Percentiles rank a stretch among this genome's conserved stretches.
Conservation (phyloP, 768 basidiomycete species). For the Leccinum fibrillosum region DNA sequence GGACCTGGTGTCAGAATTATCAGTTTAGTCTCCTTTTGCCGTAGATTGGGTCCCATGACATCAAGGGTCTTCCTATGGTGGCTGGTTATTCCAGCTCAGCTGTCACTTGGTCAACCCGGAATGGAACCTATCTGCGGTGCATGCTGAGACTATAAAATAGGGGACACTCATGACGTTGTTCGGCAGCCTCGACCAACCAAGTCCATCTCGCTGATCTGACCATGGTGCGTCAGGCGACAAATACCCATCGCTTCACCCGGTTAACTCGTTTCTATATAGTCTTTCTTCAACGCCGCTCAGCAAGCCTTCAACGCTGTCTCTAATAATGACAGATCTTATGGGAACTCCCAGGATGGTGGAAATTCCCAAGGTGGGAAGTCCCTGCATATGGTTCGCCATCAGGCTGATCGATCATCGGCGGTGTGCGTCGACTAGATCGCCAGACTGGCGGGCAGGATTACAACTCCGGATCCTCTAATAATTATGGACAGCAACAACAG, state of each 20-base stretch:
- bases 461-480: not conserved
- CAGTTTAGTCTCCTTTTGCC: too few relatives aligned
- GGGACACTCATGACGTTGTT: constrained; percentile 5
- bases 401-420: not conserved
- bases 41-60: not conserved
- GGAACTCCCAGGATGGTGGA: not conserved
- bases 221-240: constrained; percentile 22
- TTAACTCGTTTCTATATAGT: constrained; percentile 37
- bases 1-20: not conserved
- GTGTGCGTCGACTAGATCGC: constrained; percentile 14
- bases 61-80: not conserved
- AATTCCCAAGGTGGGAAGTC: constrained; percentile 3
- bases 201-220: constrained; percentile 5
- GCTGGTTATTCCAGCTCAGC: constrained; percentile 9
- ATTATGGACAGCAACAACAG: constrained; percentile 13
- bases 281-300: constrained; percentile 71
- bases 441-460: not conserved
- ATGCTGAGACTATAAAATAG: constrained; percentile 14
- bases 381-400: not conserved
- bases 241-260: not conserved
- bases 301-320: constrained; percentile 54
- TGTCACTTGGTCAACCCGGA: constrained; percentile 20
- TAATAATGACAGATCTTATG: constrained; percentile 1
- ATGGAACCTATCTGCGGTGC: constrained; percentile 19
- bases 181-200: constrained; percentile 4